Evolutionary conservation across 257 asterid species (phyloP).

Genomic region (Solanum chiquidenum): DNA sequence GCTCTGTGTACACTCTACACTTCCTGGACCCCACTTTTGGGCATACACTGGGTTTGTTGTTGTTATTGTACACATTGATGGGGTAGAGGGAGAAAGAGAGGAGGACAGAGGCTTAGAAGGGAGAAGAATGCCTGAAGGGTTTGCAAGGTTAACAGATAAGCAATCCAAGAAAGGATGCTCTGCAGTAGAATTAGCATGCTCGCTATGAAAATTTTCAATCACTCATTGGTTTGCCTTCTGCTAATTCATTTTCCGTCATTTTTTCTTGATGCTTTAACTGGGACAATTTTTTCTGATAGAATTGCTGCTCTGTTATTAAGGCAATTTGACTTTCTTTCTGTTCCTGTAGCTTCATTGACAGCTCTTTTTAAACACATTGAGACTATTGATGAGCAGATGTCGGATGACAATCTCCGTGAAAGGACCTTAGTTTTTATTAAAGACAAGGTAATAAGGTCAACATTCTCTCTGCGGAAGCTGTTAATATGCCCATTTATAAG

Average conservation of each 20-base stretch:
- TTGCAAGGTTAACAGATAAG: background rate
- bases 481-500: background rate
- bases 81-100: background rate
- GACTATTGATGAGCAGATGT: constrained; percentile 75
- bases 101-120: background rate
- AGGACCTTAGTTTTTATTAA: constrained; percentile 69
- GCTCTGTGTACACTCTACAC: background rate
- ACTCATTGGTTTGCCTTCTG: background rate
- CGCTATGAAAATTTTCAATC: background rate
- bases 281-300: background rate
- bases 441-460: constrained; percentile 56
- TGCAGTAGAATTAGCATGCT: background rate
- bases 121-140: background rate
- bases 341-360: constrained; percentile 68
- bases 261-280: background rate
- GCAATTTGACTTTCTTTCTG: background rate
- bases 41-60: background rate
- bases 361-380: constrained; percentile 92
- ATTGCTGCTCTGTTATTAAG: background rate
- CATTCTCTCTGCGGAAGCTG: background rate
- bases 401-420: constrained; percentile 91
- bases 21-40: background rate
- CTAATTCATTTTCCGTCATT: background rate
- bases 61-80: background rate
- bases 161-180: background rate